phyloP scores from a whole-genome alignment of 176 grass and related monocot species.

The Aegilops longissima region DNA sequence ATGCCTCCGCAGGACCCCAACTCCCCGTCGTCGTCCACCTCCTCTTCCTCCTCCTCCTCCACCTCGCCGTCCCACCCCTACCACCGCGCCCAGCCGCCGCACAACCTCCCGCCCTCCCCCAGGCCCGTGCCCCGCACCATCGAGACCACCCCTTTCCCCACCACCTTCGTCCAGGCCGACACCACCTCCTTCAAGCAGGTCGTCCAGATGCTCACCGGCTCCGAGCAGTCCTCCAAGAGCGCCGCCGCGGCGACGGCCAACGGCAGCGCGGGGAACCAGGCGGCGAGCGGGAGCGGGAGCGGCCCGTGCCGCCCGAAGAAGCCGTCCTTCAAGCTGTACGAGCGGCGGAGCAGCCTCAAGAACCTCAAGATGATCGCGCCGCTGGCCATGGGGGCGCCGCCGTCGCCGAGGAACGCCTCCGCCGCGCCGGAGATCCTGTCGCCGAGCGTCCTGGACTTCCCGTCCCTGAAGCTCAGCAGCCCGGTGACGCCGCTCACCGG shows the following conservation, averaged over 20 bases:
- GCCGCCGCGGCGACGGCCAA: conserved; percentile 9
- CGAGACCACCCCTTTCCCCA: conserved; percentile 88
- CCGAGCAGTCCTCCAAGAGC: conserved; percentile 45
- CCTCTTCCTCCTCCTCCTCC: conserved; percentile 28
- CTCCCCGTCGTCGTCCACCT: conserved; percentile 36
- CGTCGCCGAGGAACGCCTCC: conserved; percentile 33
- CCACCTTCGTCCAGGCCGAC: conserved; percentile 97
- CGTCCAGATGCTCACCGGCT: conserved; percentile 98
- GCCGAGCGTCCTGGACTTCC: conserved; percentile 91
- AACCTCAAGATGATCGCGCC: conserved; percentile 97
- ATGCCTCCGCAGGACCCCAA: conserved; percentile 38
- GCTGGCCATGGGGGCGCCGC: conserved; percentile 55
- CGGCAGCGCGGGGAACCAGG: conserved; percentile 1
- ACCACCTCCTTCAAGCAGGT: conserved; percentile 92
- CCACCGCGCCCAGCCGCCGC: conserved; percentile 25
- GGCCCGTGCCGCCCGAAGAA: conserved; percentile 75
- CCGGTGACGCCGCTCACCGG: conserved; percentile 81
- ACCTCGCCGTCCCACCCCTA: conserved; percentile 27
- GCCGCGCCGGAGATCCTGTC: conserved; percentile 70
- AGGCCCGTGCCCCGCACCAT: conserved; percentile 65
- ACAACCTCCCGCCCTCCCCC: conserved; percentile 26
- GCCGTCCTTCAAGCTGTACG: conserved; percentile 96
- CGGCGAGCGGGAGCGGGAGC: conserved; percentile 27
- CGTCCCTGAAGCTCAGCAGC: conserved; percentile 80
- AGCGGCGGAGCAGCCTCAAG: conserved; percentile 78